phyloP scores from a whole-genome alignment of 1,284 basidiomycete species.

The Apiotrichum sp. region DNA sequence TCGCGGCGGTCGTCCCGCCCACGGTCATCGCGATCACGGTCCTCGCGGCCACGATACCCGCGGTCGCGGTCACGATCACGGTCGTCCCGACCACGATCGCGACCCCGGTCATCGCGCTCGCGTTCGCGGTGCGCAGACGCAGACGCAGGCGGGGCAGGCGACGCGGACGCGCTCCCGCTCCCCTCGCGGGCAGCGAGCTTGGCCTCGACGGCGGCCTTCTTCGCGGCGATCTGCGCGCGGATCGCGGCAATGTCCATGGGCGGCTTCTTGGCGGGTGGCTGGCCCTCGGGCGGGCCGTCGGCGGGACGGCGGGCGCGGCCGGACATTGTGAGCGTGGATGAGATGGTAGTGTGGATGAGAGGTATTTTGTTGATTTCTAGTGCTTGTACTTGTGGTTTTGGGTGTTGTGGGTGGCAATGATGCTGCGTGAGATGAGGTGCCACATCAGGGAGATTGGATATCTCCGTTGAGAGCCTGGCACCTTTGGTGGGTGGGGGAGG shows the following conservation, averaged over 20 bases:
- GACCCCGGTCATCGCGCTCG: background rate
- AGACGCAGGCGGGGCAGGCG: too few relatives aligned
- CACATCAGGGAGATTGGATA: background rate
- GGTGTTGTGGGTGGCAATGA: too few relatives aligned
- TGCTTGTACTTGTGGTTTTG: too few relatives aligned
- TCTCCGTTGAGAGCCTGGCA: background rate
- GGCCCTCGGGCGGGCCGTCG: slow-evolving; percentile 14
- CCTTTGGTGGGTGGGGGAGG: too few relatives aligned
- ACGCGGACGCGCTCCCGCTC: slow-evolving; percentile 23
- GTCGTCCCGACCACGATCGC: background rate
- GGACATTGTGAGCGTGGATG: slow-evolving; percentile 1
- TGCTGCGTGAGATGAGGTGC: background rate
- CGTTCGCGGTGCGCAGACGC: slow-evolving; percentile 5
- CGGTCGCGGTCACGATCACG: background rate
- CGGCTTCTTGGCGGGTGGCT: slow-evolving; percentile 20
- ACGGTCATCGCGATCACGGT: background rate
- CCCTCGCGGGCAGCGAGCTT: slow-evolving; percentile 47
- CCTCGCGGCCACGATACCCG: background rate
- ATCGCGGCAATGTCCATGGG: slow-evolving; percentile 27
- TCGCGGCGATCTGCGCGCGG: slow-evolving; percentile 71
- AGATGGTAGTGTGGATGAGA: too few relatives aligned
- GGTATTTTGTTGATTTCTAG: too few relatives aligned
- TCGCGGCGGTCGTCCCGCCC: background rate
- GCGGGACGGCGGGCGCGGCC: slow-evolving; percentile 7
- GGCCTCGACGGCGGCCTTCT: slow-evolving; percentile 67